Conservation (phyloP, 2,329 filamentous ascomycete species). For the Exophiala aquamarina region DNA sequence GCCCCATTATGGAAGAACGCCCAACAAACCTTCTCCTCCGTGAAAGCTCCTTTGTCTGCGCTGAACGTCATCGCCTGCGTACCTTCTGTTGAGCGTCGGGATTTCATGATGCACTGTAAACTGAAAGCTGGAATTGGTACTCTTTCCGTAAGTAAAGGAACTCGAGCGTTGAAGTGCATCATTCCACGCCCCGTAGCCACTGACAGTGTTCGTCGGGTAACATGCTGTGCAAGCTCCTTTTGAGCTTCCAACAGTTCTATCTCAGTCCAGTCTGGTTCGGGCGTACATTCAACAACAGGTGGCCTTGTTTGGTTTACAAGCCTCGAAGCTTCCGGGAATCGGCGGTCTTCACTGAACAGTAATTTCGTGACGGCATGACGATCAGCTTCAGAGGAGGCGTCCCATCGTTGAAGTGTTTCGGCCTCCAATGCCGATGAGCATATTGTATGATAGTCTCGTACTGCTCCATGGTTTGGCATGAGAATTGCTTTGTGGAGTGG, state of each 20-base stretch:
- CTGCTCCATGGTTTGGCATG: slow-evolving; percentile 55
- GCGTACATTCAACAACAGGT: slow-evolving; percentile 73
- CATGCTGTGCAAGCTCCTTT: slow-evolving; percentile 81
- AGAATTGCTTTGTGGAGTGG: slow-evolving; percentile 6
- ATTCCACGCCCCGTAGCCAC: slow-evolving; percentile 85
- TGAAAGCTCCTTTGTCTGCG: slow-evolving; percentile 83
- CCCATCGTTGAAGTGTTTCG: slow-evolving; percentile 58
- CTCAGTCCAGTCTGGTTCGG: slow-evolving; percentile 77
- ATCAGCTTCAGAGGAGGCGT: slow-evolving; percentile 80
- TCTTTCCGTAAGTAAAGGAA: slow-evolving; percentile 88
- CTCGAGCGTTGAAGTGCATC: slow-evolving; percentile 81
- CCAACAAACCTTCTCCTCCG: slow-evolving; percentile 97
- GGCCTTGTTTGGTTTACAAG: slow-evolving; percentile 83
- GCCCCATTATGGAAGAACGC: slow-evolving; percentile 97
- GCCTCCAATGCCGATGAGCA: slow-evolving; percentile 55
- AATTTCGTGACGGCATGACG: slow-evolving; percentile 78
- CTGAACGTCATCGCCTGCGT: slow-evolving; percentile 56
- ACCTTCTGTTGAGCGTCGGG: slow-evolving; percentile 71
- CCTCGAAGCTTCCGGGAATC: slow-evolving; percentile 79
- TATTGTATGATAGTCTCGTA: slow-evolving; percentile 75
- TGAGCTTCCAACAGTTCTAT: slow-evolving; percentile 87
- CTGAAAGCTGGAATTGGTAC: slow-evolving; percentile 89
- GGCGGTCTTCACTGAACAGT: slow-evolving; percentile 87
- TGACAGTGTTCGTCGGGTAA: slow-evolving; percentile 84
- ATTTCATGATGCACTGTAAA: slow-evolving; percentile 86